Conservation (phyloP, 2,329 filamentous ascomycete species). For the Claviceps pazoutovae region DNA sequence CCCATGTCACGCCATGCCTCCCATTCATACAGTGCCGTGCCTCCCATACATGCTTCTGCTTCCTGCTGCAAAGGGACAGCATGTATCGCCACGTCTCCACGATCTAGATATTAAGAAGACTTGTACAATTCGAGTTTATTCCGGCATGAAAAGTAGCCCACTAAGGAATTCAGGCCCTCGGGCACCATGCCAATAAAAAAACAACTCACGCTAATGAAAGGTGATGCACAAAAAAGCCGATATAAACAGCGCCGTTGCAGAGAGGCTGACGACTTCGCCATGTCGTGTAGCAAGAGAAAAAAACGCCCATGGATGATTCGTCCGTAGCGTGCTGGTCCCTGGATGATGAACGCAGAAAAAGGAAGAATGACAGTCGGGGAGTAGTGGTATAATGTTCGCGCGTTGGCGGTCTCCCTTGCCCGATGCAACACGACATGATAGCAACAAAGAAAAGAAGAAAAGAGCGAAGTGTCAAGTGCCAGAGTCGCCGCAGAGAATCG, state of each 20-base stretch:
- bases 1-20: background rate
- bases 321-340: background rate
- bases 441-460: background rate
- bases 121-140: slow-evolving; percentile 1
- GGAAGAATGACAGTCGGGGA: background rate
- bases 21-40: background rate
- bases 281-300: slow-evolving; percentile 1
- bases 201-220: background rate
- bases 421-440: slow-evolving; percentile 3
- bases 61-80: too few species aligned
- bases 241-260: background rate
- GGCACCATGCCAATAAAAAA: background rate
- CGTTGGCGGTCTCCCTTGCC: slow-evolving; percentile 4
- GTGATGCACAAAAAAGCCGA: background rate
- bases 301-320: slow-evolving; percentile 8
- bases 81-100: background rate
- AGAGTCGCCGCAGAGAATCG: background rate
- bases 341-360: background rate
- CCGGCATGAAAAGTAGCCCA: background rate
- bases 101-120: slow-evolving; percentile 6
- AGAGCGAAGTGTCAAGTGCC: background rate
- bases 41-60: background rate
- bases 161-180: background rate
- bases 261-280: background rate
- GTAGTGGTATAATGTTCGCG: slow-evolving; percentile 3